Conservation (phyloP, 805 yeast species). For the Kluyveromyces nonfermentans region DNA sequence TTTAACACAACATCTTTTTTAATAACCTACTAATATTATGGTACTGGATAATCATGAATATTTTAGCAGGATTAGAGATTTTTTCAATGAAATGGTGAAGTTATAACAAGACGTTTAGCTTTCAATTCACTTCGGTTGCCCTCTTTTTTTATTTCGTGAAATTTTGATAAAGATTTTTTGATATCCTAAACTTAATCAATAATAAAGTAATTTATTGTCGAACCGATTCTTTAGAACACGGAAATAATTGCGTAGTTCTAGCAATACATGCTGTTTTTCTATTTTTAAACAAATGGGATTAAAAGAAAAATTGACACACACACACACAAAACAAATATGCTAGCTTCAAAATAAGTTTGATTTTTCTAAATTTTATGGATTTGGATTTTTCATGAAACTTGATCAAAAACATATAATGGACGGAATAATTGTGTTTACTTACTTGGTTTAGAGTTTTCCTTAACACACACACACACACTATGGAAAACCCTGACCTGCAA, state of each 20-base stretch:
- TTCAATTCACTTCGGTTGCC: not conserved
- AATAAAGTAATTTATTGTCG: constrained; percentile 4
- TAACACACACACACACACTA: constrained; percentile 8
- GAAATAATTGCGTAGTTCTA: constrained; percentile 2
- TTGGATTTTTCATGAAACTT: no score
- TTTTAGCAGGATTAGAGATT: not conserved
- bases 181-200: constrained; percentile 5
- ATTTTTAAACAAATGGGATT: not conserved
- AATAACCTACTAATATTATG: not conserved
- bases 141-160: not conserved
- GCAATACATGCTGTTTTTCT: constrained; percentile 4
- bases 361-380: not conserved
- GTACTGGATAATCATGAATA: not conserved
- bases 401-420: no score
- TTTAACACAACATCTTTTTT: no score
- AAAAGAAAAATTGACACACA: constrained; percentile 3
- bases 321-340: not conserved
- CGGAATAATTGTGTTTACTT: not conserved
- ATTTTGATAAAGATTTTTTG: constrained; percentile 3
- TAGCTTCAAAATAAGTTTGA: not conserved
- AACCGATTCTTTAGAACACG: constrained; percentile 1
- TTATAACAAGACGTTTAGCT: not conserved
- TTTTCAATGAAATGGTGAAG: not conserved
- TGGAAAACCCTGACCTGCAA: not conserved
- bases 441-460: not conserved